These are phyloP conservation scores for Psilocybe subaeruginosa DNA, from an alignment of 768 basidiomycete genomes.

Conservation along the genomic window DNA sequence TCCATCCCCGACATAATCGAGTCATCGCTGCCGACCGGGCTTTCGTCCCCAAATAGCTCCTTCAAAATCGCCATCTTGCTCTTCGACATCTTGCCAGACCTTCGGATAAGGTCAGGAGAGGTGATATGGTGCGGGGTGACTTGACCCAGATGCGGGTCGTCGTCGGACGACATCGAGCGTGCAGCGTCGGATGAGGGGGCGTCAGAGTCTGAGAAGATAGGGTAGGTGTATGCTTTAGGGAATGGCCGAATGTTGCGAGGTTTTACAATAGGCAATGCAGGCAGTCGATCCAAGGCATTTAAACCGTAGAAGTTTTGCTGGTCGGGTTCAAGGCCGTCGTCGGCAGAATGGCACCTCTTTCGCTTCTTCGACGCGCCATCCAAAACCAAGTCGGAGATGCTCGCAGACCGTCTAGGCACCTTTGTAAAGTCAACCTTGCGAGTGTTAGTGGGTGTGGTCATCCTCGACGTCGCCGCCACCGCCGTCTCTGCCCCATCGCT, in stretches of 20 bases:
- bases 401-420: conserved; percentile 13
- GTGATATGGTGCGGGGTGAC: conserved; percentile 72
- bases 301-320: background rate
- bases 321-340: background rate
- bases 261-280: conserved; percentile 13
- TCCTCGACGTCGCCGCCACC: background rate
- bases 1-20: conserved; percentile 21
- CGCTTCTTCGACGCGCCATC: conserved; percentile 18
- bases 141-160: conserved; percentile 64
- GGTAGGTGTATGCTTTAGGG: conserved; percentile 13
- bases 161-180: conserved; percentile 58
- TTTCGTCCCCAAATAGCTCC: conserved; percentile 20
- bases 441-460: conserved; percentile 8
- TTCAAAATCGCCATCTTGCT: conserved; percentile 6
- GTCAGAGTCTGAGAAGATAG: conserved; percentile 11
- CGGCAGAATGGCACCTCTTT: conserved; percentile 16
- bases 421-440: conserved; percentile 21
- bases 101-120: conserved; percentile 49
- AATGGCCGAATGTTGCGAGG: conserved; percentile 1
- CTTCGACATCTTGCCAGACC: background rate
- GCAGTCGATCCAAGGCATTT: conserved; percentile 1
- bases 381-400: conserved; percentile 17
- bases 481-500: background rate
- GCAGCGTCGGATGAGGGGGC: background rate
- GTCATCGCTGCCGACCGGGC: conserved; percentile 27